Percentiles rank a stretch among this genome's conserved stretches.
phyloP scores from a whole-genome alignment of 2,329 filamentous ascomycete species.

The Bertia moriformis region DNA sequence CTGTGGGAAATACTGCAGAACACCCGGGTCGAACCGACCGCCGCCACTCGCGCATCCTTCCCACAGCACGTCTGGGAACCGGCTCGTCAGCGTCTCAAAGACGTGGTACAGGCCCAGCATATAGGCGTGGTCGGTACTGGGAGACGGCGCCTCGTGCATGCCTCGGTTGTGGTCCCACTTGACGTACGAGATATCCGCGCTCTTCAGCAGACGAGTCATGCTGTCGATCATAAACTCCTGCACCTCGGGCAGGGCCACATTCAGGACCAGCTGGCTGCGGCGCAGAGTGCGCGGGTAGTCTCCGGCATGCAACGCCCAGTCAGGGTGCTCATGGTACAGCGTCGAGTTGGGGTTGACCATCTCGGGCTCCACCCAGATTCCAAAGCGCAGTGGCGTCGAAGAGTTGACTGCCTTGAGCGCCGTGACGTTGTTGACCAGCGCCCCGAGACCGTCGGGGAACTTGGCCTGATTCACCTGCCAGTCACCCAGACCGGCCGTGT shows the following conservation, averaged over 20 bases:
- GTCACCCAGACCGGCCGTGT: conserved; percentile 45
- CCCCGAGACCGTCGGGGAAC: conserved; percentile 40
- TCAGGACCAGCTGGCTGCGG: conserved; percentile 45
- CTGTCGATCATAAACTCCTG: conserved; percentile 46
- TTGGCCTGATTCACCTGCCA: conserved; percentile 42
- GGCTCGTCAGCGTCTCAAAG: conserved; percentile 40
- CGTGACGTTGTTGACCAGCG: conserved; percentile 34
- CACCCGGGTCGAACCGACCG: conserved; percentile 46
- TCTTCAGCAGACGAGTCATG: conserved; percentile 36
- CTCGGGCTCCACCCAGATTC: conserved; percentile 54
- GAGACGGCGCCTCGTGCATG: conserved; percentile 42
- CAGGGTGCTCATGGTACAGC: conserved; percentile 45
- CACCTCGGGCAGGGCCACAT: conserved; percentile 43
- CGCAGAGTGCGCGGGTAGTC: conserved; percentile 37
- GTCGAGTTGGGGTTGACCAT: conserved; percentile 52
- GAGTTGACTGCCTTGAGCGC: conserved; percentile 29
- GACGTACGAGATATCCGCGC: conserved; percentile 39
- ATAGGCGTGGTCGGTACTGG: conserved; percentile 38
- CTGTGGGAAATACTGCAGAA: conserved; percentile 51
- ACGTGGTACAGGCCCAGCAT: conserved; percentile 51
- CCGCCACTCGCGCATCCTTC: conserved; percentile 54
- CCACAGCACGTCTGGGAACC: conserved; percentile 47
- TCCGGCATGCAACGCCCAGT: conserved; percentile 46
- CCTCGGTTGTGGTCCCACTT: conserved; percentile 59
- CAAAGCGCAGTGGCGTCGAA: conserved; percentile 36